These are phyloP conservation scores for Colletotrichum viniferum DNA, from an alignment of 2,329 filamentous ascomycete species.

Conservation along the genomic window DNA sequence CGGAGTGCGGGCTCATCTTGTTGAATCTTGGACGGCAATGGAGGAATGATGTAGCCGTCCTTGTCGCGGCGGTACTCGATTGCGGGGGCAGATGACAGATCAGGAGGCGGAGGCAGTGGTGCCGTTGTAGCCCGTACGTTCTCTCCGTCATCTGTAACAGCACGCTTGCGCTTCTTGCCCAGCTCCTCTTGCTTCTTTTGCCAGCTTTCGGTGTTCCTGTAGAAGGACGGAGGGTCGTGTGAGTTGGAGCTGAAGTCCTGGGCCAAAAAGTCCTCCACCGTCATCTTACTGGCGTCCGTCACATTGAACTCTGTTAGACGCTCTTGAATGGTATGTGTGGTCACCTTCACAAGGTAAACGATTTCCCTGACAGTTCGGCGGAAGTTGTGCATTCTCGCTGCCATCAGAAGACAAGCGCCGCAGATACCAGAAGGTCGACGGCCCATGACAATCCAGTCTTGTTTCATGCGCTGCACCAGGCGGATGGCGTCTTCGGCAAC, in stretches of 20 bases:
- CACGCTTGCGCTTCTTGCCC: constrained; percentile 51
- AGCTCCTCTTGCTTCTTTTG: constrained; percentile 56
- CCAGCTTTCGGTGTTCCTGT: constrained; percentile 66
- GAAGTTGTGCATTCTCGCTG: constrained; percentile 98
- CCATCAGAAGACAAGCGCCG: constrained; percentile 91
- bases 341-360: constrained; percentile 98
- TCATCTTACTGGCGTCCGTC: constrained; percentile 83
- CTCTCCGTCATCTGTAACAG: constrained; percentile 36
- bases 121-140: constrained; percentile 21
- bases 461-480: constrained; percentile 89
- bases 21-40: constrained; percentile 13
- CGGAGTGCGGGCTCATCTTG: constrained; percentile 14
- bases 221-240: constrained; percentile 85
- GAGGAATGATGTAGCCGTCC: constrained; percentile 23
- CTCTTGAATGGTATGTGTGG: constrained; percentile 89
- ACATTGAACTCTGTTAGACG: constrained; percentile 90
- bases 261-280: constrained; percentile 83
- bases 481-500: constrained; percentile 88
- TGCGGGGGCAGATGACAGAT: constrained; percentile 28
- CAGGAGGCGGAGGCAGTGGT: constrained; percentile 21
- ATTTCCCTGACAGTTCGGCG: constrained; percentile 90
- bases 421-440: constrained; percentile 92
- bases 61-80: constrained; percentile 21
- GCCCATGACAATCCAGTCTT: constrained; percentile 97
- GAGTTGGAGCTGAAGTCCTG: constrained; percentile 62